phyloP scores from a whole-genome alignment of 345 rosid species.

The Dovyalis caffra region DNA sequence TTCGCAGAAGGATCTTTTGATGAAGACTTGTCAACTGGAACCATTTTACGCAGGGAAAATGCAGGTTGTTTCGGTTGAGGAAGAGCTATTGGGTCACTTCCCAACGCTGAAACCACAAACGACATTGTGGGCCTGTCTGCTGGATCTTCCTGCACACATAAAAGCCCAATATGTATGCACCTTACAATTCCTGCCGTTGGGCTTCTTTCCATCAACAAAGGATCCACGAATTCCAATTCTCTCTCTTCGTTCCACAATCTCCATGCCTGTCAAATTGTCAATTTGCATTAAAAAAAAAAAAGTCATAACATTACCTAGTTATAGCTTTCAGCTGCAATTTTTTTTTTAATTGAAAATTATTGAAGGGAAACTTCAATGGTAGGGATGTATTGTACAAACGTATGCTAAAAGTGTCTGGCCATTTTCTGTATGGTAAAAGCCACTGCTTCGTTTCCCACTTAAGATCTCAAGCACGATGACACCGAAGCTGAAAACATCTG shows the following conservation, averaged over 20 bases:
- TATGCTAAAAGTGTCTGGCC: constrained; percentile 8
- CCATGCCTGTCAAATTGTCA: background rate
- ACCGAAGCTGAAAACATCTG: constrained; percentile 34
- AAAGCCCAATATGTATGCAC: background rate
- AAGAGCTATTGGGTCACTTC: background rate
- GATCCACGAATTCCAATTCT: background rate
- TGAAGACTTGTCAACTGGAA: background rate
- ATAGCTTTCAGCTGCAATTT: background rate
- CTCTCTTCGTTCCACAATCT: background rate
- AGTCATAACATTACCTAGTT: background rate
- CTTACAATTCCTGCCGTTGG: background rate
- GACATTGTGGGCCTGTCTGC: background rate
- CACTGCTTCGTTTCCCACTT: constrained; percentile 18
- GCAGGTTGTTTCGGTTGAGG: background rate
- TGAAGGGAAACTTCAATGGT: background rate
- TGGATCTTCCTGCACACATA: background rate
- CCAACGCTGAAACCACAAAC: background rate
- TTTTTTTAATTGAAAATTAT: too few relatives aligned
- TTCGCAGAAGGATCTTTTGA: background rate
- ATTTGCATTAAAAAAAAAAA: background rate
- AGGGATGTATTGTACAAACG: background rate
- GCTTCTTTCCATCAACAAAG: background rate
- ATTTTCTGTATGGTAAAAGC: constrained; percentile 9
- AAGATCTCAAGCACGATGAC: constrained; percentile 31
- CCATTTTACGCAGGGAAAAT: background rate